These are phyloP conservation scores for Camellia lanceoleosa DNA, from an alignment of 148 eudicot species.

Conservation along the genomic window DNA sequence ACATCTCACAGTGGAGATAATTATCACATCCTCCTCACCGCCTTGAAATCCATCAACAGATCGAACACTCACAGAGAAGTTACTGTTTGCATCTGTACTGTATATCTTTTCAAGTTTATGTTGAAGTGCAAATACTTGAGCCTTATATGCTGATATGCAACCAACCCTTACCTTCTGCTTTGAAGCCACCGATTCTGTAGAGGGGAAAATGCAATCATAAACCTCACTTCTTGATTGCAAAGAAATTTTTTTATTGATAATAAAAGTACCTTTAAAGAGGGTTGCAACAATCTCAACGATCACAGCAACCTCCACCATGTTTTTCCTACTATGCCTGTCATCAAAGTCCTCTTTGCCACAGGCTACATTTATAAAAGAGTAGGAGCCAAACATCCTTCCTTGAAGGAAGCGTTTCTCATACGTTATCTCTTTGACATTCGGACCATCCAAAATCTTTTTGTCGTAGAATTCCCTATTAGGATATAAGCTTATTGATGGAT, in stretches of 20 bases:
- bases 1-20: conserved; percentile 63
- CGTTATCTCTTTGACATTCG: conserved; percentile 12
- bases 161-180: conserved; percentile 47
- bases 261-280: conserved; percentile 36
- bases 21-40: conserved; percentile 67
- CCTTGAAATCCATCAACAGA: conserved; percentile 89
- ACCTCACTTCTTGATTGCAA: background rate
- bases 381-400: conserved; percentile 28
- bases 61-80: conserved; percentile 56
- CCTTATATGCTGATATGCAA: conserved; percentile 61
- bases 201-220: background rate
- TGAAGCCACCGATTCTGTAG: conserved; percentile 23
- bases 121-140: conserved; percentile 46
- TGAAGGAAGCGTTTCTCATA: conserved; percentile 18
- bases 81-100: conserved; percentile 28
- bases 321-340: conserved; percentile 32
- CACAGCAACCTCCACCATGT: conserved; percentile 47
- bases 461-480: conserved; percentile 38
- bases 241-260: too few species aligned
- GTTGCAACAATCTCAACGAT: conserved; percentile 38
- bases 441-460: conserved; percentile 25
- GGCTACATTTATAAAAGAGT: conserved; percentile 38
- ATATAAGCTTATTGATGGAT: conserved; percentile 55
- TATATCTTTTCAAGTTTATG: conserved; percentile 31
- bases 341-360: conserved; percentile 44